phyloP scores from a whole-genome alignment of 352 stramenopile genomes.

The Pythium grandisporangium region DNA sequence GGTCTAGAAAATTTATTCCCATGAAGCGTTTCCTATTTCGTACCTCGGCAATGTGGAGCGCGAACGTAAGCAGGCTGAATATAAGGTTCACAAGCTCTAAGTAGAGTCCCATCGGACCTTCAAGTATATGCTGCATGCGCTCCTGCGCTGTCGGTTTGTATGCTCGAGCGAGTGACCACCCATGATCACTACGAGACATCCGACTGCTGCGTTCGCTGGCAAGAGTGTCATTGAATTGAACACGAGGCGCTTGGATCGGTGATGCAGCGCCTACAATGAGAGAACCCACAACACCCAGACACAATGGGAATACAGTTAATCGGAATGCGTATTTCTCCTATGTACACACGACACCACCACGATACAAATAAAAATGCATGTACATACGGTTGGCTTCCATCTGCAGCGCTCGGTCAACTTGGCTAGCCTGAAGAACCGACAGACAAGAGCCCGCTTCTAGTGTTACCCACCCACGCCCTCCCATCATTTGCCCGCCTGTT shows the following conservation, averaged over 20 bases:
- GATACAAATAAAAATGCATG: no score
- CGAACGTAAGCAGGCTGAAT: conserved; percentile 52
- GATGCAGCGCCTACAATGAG: no score
- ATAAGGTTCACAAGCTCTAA: conserved; percentile 48
- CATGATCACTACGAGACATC: conserved; percentile 8
- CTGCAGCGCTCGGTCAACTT: conserved; percentile 5
- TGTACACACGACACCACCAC: no score
- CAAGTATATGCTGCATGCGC: conserved; percentile 17
- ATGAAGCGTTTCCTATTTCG: neutral
- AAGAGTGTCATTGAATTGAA: conserved; percentile 11
- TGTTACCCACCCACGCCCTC: no score
- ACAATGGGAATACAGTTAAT: no score
- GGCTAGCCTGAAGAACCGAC: conserved; percentile 10
- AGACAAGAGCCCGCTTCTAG: no score
- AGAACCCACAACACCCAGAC: no score
- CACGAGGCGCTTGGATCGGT: no score
- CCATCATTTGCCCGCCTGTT: no score
- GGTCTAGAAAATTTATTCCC: neutral
- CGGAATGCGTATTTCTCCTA: no score
- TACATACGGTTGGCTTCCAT: conserved; percentile 5
- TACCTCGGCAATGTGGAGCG: conserved; percentile 50
- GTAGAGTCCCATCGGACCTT: conserved; percentile 26
- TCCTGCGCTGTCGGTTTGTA: conserved; percentile 47
- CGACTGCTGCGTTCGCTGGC: conserved; percentile 18
- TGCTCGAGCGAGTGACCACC: conserved; percentile 19